Evolutionary conservation across 2,329 filamentous ascomycete species (phyloP).

Genomic region (Verticillium albo-atrum): DNA sequence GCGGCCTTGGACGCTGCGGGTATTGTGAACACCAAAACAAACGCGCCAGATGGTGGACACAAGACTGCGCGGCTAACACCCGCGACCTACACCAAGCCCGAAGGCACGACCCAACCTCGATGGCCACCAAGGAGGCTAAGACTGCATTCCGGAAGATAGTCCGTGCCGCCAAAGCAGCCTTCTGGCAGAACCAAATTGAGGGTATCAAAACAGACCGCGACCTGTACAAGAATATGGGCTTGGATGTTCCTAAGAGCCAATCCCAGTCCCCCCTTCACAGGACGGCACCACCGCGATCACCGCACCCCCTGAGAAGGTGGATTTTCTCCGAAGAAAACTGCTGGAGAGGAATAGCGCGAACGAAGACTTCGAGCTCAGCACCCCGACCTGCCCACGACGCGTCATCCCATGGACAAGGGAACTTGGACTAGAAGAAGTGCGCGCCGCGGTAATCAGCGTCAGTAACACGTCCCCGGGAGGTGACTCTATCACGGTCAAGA

Average conservation of each 20-base stretch:
- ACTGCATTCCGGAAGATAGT: not conserved
- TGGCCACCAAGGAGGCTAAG: not conserved
- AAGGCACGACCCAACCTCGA: not conserved
- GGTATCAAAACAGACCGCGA: not conserved
- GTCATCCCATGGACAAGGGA: conserved; percentile 9
- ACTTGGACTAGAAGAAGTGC: conserved; percentile 11
- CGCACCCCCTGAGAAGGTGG: not conserved
- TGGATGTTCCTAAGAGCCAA: not conserved
- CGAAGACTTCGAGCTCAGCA: not conserved
- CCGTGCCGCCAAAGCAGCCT: not conserved
- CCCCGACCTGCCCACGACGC: not conserved
- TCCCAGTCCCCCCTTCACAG: not conserved
- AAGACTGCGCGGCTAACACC: not conserved
- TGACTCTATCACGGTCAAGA: conserved; percentile 14
- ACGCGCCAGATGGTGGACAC: not conserved
- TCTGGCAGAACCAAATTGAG: not conserved
- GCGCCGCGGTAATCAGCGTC: conserved; percentile 9
- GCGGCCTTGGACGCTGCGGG: not conserved
- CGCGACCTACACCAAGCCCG: not conserved
- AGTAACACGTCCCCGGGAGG: conserved; percentile 15
- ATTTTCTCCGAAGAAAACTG: not conserved
- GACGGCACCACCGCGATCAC: not conserved
- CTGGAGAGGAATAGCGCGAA: not conserved
- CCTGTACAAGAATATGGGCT: not conserved
- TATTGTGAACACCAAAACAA: not conserved